Evolutionary conservation across 805 yeast genomes (phyloP), one percentile per base, ranked within the genome.

Genomic region (Yamadazyma paraphyllophila): DNA sequence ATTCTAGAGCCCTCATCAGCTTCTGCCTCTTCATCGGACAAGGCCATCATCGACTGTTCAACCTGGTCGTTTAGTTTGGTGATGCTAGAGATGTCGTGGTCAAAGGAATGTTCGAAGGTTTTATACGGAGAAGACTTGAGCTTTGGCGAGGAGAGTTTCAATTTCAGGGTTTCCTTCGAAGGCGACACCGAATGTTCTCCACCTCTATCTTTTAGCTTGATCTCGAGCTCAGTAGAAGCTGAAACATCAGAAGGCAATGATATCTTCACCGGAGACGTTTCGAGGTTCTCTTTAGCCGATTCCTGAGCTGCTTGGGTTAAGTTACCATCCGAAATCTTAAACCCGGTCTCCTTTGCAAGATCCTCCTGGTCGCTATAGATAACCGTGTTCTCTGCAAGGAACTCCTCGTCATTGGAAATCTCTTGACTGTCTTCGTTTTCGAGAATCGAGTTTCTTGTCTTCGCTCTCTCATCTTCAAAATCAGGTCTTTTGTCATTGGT

Each of bases 191-290:
- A n/a, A n/a, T n/a, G n/a, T n/a, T n/a, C n/a, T n/a, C n/a, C n/a
- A 40, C 10, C n/a, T 12, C 39, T 15, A 9, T 15, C n/a, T 36
- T 30, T 36, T 12, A 33, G 36, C 27, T 38, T 33, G 12, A 46
- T 38, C 12, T 43, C 46, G 10, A 44, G 20, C 13, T 47, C 51
- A 7, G 51, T 48, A 9, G 61, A 55, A 4, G 43, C 58, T 10
- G 61, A 57, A 9, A 57, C 44, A 41, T 56, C 53, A 10, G 56
- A 48, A 7, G 59, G 58, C 24, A 55, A 42, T 10, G 38, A 42
- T 14, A 43, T 45, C 31, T 34, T 43, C 8, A 44, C 39, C 3
- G 50, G 47, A n/a, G 52, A 54, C 8, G 32, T 32, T 26, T 12
- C 11, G 4, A 8, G 4, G 12, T 16, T 13, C 25, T 39, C 14